These are phyloP conservation scores for Anthracocystis setariae DNA, from an alignment of 1,284 basidiomycete species.

Conservation along the genomic window DNA sequence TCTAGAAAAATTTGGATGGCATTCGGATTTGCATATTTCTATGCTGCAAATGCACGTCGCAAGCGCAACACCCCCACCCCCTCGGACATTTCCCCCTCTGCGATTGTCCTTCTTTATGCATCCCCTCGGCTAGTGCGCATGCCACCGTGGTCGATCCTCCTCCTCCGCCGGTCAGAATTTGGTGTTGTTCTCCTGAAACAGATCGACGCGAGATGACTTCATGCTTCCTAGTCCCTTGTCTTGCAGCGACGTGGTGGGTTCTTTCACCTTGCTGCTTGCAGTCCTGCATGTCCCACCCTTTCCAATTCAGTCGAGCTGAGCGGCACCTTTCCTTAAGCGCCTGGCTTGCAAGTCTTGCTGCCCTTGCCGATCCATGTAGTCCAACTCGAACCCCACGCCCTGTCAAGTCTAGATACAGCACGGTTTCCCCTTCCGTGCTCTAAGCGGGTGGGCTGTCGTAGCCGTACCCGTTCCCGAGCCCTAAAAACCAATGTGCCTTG, in stretches of 20 bases:
- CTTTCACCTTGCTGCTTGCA: too few species aligned
- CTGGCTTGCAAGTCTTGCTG: not conserved
- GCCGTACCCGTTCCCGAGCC: not conserved
- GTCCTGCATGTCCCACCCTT: too few species aligned
- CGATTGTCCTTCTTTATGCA: not conserved
- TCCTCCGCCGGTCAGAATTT: not conserved
- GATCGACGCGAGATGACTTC: not conserved
- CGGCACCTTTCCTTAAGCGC: not conserved
- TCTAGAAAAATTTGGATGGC: constrained; percentile 4
- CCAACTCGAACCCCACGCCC: constrained; percentile 2
- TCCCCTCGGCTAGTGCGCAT: not conserved
- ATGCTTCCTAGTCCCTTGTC: too few species aligned
- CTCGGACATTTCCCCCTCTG: not conserved
- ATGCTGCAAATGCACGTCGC: not conserved
- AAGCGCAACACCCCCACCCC: not conserved
- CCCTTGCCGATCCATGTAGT: not conserved
- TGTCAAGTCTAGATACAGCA: too few species aligned
- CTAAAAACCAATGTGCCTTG: constrained; percentile 6
- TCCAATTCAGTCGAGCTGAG: not conserved
- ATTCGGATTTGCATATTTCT: constrained; percentile 3
- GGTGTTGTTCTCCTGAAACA: not conserved
- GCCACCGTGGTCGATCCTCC: not conserved
- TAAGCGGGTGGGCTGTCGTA: too few species aligned
- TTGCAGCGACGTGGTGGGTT: too few species aligned
- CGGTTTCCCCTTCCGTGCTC: too few species aligned